phyloP scores from a whole-genome alignment of 1,139 yeast species.

The Scheffersomyces insectosa region DNA sequence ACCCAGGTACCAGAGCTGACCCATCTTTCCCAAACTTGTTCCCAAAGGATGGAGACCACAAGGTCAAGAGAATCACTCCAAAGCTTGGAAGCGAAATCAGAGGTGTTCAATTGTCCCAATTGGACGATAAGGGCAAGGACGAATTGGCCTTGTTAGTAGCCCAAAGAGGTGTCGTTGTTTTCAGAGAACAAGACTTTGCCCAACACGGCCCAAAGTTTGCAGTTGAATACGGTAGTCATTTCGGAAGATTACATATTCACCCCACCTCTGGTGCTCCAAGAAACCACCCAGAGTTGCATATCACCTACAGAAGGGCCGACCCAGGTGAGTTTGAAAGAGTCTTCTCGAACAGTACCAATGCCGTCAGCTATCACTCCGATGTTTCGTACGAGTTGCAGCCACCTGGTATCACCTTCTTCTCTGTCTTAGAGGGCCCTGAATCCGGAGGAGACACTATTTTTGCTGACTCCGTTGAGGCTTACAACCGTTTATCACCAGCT shows the following conservation, averaged over 20 bases:
- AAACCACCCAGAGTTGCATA: constrained; percentile 59
- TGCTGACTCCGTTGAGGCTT: constrained; percentile 37
- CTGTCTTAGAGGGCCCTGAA: constrained; percentile 16
- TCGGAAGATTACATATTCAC: constrained; percentile 61
- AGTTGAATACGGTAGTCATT: constrained; percentile 31
- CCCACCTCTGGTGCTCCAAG: constrained; percentile 73
- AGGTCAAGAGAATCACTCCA: constrained; percentile 51
- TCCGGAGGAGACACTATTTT: constrained; percentile 26
- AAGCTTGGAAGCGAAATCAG: constrained; percentile 64
- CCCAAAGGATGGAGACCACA: constrained; percentile 31
- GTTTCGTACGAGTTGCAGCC: constrained; percentile 19
- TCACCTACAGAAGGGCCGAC: constrained; percentile 57
- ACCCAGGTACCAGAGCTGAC: constrained; percentile 60
- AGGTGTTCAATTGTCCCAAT: constrained; percentile 59
- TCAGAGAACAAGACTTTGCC: constrained; percentile 66
- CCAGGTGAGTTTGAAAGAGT: constrained; percentile 14
- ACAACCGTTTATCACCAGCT: constrained; percentile 28
- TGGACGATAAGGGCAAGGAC: constrained; percentile 54
- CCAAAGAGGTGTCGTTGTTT: constrained; percentile 66
- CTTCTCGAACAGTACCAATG: constrained; percentile 9
- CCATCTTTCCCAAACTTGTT: constrained; percentile 53
- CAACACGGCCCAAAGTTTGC: constrained; percentile 54
- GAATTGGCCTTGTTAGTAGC: constrained; percentile 67
- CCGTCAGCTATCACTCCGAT: constrained; percentile 15
- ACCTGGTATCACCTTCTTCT: constrained; percentile 15